Evolutionary conservation across 2,329 filamentous ascomycete genomes (phyloP), one percentile per base, ranked within the genome.

Genomic region (Neopestalotiopsis rosae): DNA sequence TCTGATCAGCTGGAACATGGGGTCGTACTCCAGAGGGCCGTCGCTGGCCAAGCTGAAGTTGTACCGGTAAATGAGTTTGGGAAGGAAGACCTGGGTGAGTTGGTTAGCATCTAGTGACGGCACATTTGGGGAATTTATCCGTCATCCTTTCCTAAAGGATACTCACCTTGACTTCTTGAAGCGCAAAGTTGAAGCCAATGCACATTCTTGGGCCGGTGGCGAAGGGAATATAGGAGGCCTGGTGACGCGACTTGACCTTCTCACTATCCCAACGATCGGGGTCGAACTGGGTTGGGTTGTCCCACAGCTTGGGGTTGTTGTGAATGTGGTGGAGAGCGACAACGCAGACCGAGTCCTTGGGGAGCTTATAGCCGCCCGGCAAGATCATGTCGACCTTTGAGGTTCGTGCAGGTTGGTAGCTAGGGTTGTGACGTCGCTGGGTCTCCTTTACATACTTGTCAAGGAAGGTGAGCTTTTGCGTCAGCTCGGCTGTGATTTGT

Each of bases 171-270:
- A 90, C 81, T 76, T 91, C 88, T 69, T 86, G 83, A 6, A 91
- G 79, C 0, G 88, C 89, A 76, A 91, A 90, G 77, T 90, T 91
- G 82, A 90, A 90, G 0, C 89, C 89, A 67, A 91, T 87, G 70
- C 89, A 91, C 79, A 84, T 85, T 1, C 89, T 80, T 0, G 81
- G 85, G 0, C 89, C 89, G 0, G 83, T 79, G 0, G 85, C 88
- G 71, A 91, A 91, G 0, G 89, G 89, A 3, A 87, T 80, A 72
- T 90, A 91, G 0, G 85, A 79, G 1, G 82, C 84, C 38, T 83
- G 82, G 61, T 85, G 86, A 1, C 83, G 76, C 71, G 82, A 83
- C 79, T 87, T 88, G 67, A 88, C 87, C 13, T 81, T 78, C 0
- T 86, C 84, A 0, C 84, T 84, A 70, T 86, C 84, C 89, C 89